phyloP scores from a whole-genome alignment of 164 flowering plant species.

The Litsea cubeba region DNA sequence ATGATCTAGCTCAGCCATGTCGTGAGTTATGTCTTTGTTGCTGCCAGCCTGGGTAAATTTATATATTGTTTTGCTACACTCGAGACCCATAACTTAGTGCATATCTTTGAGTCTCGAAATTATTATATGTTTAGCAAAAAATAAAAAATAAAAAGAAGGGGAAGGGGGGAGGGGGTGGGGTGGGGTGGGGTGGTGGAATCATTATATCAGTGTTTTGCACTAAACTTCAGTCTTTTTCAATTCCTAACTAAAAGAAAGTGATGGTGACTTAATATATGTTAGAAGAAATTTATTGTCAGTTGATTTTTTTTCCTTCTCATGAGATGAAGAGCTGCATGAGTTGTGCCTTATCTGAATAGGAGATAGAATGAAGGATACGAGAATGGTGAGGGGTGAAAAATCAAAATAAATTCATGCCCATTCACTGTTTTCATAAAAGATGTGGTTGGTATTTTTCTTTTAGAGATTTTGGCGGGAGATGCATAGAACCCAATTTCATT shows the following conservation, averaged over 20 bases:
- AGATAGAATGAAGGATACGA: background rate
- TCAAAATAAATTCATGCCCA: too few relatives aligned
- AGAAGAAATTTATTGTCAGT: background rate
- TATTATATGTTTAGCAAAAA: too few relatives aligned
- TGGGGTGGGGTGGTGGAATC: background rate
- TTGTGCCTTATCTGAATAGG: too few relatives aligned
- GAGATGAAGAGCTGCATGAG: background rate
- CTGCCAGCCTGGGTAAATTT: conserved; percentile 95
- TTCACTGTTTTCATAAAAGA: background rate
- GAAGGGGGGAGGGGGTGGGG: too few relatives aligned
- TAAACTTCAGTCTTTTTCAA: background rate
- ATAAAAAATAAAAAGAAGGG: background rate
- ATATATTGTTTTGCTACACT: background rate
- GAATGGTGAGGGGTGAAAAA: background rate
- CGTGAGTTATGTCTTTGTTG: conserved; percentile 94
- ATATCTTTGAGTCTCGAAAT: background rate
- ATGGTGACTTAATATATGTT: background rate
- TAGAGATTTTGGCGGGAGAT: too few relatives aligned
- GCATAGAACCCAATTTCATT: background rate
- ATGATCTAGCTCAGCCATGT: conserved; percentile 96
- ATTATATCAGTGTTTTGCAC: background rate
- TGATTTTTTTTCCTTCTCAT: background rate
- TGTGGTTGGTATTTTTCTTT: too few relatives aligned
- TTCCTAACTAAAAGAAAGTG: background rate
- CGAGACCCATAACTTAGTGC: background rate